Percentiles rank a stretch among this genome's conserved stretches.
These are phyloP conservation scores for Phytophthora syringae DNA, from an alignment of 352 stramenopile species.

Conservation along the genomic window DNA sequence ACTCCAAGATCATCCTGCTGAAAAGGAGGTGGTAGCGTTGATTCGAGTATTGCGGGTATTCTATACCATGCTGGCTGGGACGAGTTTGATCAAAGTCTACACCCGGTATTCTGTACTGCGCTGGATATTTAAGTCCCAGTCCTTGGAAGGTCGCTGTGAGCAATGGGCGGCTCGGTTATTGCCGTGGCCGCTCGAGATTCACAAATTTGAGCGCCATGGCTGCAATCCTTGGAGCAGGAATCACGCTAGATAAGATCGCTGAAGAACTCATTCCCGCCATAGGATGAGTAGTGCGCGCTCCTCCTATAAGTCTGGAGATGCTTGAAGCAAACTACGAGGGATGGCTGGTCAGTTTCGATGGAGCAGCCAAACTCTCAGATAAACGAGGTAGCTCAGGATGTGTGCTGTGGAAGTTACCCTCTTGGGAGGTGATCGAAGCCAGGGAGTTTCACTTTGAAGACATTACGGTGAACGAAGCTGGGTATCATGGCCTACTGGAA, in stretches of 20 bases:
- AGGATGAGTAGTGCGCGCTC: background rate
- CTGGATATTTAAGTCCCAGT: constrained; percentile 5
- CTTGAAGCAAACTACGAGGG: constrained; percentile 2
- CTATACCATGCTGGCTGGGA: constrained; percentile 4
- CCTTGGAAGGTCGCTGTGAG: constrained; percentile 7
- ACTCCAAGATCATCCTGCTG: constrained; percentile 5
- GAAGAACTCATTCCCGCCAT: background rate
- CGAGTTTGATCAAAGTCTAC: background rate
- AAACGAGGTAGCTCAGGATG: background rate
- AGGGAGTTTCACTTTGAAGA: background rate
- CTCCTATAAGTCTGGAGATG: background rate
- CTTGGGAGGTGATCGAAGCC: background rate
- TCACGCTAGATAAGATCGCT: too few relatives aligned
- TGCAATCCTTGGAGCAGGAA: too few relatives aligned
- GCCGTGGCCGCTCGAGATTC: background rate
- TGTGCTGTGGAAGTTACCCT: background rate
- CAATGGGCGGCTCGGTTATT: too few relatives aligned
- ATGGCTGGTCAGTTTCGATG: constrained; percentile 8
- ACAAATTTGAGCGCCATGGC: constrained; percentile 8
- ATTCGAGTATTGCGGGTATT: constrained; percentile 4
- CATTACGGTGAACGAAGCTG: constrained; percentile 5
- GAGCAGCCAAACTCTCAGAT: constrained; percentile 1
- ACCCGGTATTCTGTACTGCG: constrained; percentile 8
- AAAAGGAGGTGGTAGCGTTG: constrained; percentile 10
- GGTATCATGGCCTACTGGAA: too few relatives aligned